phyloP scores from a whole-genome alignment of 352 stramenopile species.

The Globisporangium ultimum region DNA sequence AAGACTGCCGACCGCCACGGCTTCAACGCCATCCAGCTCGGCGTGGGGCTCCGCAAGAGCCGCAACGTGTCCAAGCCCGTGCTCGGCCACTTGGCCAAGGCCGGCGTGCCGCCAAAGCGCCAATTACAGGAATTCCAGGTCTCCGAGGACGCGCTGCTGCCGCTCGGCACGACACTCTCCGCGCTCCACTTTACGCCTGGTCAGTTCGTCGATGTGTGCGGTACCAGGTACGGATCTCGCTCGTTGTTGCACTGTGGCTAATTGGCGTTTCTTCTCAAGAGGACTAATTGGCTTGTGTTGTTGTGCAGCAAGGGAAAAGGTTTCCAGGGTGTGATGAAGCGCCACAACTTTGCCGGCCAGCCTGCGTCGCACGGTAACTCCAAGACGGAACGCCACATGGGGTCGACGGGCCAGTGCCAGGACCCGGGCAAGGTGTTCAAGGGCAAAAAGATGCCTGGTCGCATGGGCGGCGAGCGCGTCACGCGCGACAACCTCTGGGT shows the following conservation, averaged over 20 bases:
- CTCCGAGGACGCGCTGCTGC: conserved; percentile 86
- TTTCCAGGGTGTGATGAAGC: conserved; percentile 98
- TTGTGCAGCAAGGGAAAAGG: conserved; percentile 74
- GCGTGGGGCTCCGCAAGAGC: conserved; percentile 93
- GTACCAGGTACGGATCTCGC: conserved; percentile 56
- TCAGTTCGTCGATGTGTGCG: conserved; percentile 97
- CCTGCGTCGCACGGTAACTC: conserved; percentile 97
- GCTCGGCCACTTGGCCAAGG: conserved; percentile 90
- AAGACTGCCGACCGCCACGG: conserved; percentile 94
- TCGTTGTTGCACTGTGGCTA: neutral
- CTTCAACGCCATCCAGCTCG: conserved; percentile 95
- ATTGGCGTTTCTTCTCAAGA: neutral
- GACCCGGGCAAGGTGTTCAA: conserved; percentile 99
- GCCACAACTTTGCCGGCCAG: conserved; percentile 96
- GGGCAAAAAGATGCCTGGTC: conserved; percentile 99
- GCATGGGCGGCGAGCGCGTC: conserved; percentile 93
- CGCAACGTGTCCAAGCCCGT: conserved; percentile 95
- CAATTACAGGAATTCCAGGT: conserved; percentile 95
- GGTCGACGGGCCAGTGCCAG: conserved; percentile 97
- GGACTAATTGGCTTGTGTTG: neutral
- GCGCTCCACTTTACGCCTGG: conserved; percentile 97
- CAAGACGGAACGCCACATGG: conserved; percentile 95
- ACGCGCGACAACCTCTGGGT: conserved; percentile 97
- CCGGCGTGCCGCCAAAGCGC: conserved; percentile 90
- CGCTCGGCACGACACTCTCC: conserved; percentile 91